Conservation (phyloP, 345 rosid species). For the Euclidium syriacum region DNA sequence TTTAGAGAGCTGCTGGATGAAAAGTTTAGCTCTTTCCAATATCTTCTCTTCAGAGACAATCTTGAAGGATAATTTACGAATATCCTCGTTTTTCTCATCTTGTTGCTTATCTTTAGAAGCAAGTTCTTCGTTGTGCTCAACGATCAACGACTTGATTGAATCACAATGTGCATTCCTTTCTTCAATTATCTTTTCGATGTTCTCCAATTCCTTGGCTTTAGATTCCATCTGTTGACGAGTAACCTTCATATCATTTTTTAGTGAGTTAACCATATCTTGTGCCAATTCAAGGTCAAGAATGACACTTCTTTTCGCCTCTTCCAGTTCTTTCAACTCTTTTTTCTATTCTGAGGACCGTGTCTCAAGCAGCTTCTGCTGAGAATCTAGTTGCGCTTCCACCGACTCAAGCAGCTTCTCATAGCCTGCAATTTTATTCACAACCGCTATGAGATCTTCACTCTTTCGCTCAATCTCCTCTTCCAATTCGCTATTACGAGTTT, state of each 20-base stretch:
- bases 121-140: slow-evolving; percentile 23
- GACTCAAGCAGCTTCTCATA: background rate
- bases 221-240: slow-evolving; percentile 1
- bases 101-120: slow-evolving; percentile 14
- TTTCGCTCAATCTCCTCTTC: slow-evolving; percentile 10
- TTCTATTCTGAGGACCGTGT: slow-evolving; percentile 6
- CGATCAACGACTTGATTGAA: slow-evolving; percentile 7
- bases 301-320: background rate
- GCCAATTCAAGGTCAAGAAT: slow-evolving; percentile 7
- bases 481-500: background rate
- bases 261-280: background rate
- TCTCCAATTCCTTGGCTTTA: slow-evolving; percentile 17
- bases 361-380: slow-evolving; percentile 11
- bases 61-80: slow-evolving; percentile 11
- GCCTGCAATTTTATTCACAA: background rate
- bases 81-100: slow-evolving; percentile 9
- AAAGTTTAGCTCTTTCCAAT: slow-evolving; percentile 17
- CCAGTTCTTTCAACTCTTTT: slow-evolving; percentile 5
- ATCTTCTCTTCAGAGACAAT: slow-evolving; percentile 24
- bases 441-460: background rate
- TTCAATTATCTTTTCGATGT: slow-evolving; percentile 2
- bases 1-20: slow-evolving; percentile 1
- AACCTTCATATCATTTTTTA: background rate
- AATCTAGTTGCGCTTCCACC: background rate
- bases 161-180: background rate